Base-by-base conservation (phyloP, 2,329 filamentous ascomycete species). In the Paracoccidioides lutzii region DNA sequence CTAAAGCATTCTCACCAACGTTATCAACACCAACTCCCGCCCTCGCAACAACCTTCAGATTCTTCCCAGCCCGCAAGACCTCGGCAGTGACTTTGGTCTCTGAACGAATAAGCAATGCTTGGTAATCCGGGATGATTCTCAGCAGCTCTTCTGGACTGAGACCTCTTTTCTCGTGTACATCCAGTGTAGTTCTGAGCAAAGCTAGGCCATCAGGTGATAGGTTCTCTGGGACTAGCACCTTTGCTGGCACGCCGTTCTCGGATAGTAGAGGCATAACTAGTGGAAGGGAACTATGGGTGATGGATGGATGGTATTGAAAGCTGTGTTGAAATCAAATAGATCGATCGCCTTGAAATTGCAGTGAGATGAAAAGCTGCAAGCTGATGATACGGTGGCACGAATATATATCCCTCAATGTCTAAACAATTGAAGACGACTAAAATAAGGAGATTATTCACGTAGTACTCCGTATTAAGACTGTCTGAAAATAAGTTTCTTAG, bases 1-100 rank as follows among this genome's bases (percentile, higher is more conserved):
- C 12, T 35, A 15, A 33, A 32, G 32, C 37, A 54, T 50, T 12
- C 66, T 57, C 53, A 69, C 67, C 79, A 51, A 93, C 87, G 71
- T 91, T 90, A 71, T 91, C 87, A 30, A 91, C 86, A 37, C 86
- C 88, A 0, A 91, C 88, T 10, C 88, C 88, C 10, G 88, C 88
- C 58, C 88, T 78, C 2, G 87, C 88, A 28, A 93, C 86, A 7
- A 91, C 87, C 61, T 85, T 84, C 53, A 91, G 76, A 57, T 81
- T 85, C 61, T 76, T 80, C 8, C 81, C 87, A 1, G 83, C 83
- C 10, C 75, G 71, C 10, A 91, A 76, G 0, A 91, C 76, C 2
- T 78, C 73, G 0, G 84, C 78, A 0, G 84, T 90, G 58, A 91
- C 87, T 65, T 90, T 86, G 1, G 87, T 91, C 71, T 90, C 87